Evolutionary conservation across 2,329 filamentous ascomycete genomes (phyloP).

Genomic region (Helotiales sp.): DNA sequence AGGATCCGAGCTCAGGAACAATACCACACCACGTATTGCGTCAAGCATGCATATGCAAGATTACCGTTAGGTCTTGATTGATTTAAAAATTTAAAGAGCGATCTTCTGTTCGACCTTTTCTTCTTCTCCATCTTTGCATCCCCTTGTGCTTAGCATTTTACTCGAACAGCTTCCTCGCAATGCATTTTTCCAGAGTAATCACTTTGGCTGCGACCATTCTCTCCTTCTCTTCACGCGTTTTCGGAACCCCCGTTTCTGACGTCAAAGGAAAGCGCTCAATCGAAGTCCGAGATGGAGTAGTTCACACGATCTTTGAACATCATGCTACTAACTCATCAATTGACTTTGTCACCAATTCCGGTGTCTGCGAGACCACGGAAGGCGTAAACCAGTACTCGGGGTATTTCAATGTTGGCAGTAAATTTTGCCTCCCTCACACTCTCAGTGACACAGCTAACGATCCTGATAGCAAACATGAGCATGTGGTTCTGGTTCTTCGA

Average conservation of each 20-base stretch:
- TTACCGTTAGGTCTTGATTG: no score
- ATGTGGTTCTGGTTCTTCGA: slow-evolving; percentile 56
- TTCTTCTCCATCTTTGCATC: background rate
- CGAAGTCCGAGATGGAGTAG: background rate
- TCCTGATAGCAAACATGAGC: slow-evolving; percentile 21
- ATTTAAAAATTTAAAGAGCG: no score
- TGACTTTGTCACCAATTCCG: slow-evolving; percentile 50
- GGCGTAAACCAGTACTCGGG: slow-evolving; percentile 52
- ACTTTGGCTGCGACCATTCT: background rate
- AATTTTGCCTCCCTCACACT: background rate
- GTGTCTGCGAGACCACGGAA: slow-evolving; percentile 51
- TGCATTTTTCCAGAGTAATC: background rate
- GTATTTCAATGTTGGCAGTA: slow-evolving; percentile 46
- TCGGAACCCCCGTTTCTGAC: background rate
- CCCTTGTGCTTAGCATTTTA: background rate
- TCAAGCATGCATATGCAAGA: no score
- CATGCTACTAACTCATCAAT: background rate
- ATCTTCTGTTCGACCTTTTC: background rate
- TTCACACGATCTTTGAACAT: background rate
- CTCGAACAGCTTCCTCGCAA: background rate
- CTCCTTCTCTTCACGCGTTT: background rate
- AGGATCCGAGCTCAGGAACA: no score
- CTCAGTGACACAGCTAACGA: background rate
- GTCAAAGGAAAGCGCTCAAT: background rate
- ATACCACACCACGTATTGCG: no score